phyloP scores from a whole-genome alignment of 805 yeast genomes.

The Martiniozyma abietophila region DNA sequence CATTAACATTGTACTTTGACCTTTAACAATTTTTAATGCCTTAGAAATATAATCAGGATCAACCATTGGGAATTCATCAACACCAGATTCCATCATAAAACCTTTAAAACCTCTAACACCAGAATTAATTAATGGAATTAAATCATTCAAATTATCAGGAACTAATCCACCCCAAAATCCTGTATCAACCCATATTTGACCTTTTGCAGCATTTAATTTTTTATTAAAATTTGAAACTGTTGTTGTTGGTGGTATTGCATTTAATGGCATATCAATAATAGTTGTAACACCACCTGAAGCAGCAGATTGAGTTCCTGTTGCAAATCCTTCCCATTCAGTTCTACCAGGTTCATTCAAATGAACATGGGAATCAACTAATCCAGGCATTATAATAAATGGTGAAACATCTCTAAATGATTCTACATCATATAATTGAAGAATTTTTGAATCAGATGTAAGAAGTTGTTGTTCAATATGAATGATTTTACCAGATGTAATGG shows the following conservation, averaged over 20 bases:
- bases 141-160: conserved; percentile 63
- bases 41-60: conserved; percentile 49
- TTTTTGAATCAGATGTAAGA: conserved; percentile 30
- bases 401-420: conserved; percentile 42
- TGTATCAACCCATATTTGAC: conserved; percentile 84
- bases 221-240: conserved; percentile 64
- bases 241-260: conserved; percentile 94
- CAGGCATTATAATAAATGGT: conserved; percentile 70
- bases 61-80: conserved; percentile 88
- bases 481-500: conserved; percentile 49
- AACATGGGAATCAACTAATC: conserved; percentile 88
- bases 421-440: conserved; percentile 34
- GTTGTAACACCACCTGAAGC: conserved; percentile 96
- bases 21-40: conserved; percentile 59
- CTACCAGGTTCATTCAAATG: conserved; percentile 97
- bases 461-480: conserved; percentile 38
- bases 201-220: conserved; percentile 70
- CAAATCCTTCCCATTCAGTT: conserved; percentile 98
- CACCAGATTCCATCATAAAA: conserved; percentile 90
- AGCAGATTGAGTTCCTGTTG: conserved; percentile 91
- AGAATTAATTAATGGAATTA: conserved; percentile 65
- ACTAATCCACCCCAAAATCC: conserved; percentile 96
- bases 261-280: conserved; percentile 91
- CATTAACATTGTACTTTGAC: conserved; percentile 63
- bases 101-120: conserved; percentile 96